Conservation (phyloP, 352 stramenopile species). For the Globisporangium rhizosaccharum region DNA sequence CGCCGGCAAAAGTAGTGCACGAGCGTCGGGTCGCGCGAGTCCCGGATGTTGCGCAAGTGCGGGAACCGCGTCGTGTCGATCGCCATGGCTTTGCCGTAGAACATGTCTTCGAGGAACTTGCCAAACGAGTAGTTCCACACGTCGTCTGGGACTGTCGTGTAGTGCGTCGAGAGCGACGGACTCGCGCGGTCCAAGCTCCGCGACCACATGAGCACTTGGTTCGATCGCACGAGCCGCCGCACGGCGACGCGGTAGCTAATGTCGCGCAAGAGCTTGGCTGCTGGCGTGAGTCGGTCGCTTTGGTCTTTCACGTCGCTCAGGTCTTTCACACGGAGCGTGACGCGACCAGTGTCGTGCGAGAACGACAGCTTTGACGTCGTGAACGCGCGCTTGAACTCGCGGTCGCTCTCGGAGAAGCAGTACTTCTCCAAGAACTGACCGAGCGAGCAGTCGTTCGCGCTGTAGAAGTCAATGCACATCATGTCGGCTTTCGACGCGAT, state of each 20-base stretch:
- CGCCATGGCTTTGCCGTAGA: constrained; percentile 76
- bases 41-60: constrained; percentile 43
- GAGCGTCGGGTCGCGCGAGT: constrained; percentile 60
- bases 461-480: constrained; percentile 89
- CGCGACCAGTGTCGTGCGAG: constrained; percentile 72
- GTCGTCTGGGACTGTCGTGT: constrained; percentile 52
- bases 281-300: constrained; percentile 39
- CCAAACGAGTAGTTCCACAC: constrained; percentile 86
- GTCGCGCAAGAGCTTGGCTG: constrained; percentile 53
- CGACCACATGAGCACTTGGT: constrained; percentile 67
- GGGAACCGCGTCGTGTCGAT: constrained; percentile 68
- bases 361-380: constrained; percentile 76
- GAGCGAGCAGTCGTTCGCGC: constrained; percentile 74
- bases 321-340: constrained; percentile 70
- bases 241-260: constrained; percentile 54
- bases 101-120: constrained; percentile 82
- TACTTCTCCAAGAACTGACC: constrained; percentile 79
- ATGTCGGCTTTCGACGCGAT: constrained; percentile 80
- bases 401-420: constrained; percentile 63
- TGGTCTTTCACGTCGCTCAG: constrained; percentile 63
- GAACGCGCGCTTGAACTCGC: constrained; percentile 79
- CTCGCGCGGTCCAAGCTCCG: constrained; percentile 27
- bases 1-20: constrained; percentile 74
- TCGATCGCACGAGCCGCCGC: constrained; percentile 50
- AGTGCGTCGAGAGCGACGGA: constrained; percentile 41